Conservation (phyloP, 345 rosid genomes). For the Salix suchowensis region DNA sequence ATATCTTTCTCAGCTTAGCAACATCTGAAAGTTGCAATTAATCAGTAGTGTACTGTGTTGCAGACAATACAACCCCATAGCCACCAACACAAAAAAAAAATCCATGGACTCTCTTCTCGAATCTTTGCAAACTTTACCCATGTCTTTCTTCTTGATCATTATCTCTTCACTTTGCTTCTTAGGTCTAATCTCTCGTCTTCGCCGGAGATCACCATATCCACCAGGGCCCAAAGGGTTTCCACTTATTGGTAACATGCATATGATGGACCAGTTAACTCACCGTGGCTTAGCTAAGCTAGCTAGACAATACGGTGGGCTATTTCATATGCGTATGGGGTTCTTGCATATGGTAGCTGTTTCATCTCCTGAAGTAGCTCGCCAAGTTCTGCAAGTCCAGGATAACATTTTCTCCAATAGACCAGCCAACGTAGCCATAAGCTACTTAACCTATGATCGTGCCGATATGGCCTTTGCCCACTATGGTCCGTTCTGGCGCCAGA, state of each 20-base stretch:
- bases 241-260: constrained; percentile 72
- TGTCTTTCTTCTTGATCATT: constrained; percentile 21
- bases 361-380: constrained; percentile 63
- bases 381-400: constrained; percentile 86
- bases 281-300: constrained; percentile 73
- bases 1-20: constrained; percentile 20
- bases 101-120: constrained; percentile 20
- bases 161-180: constrained; percentile 44
- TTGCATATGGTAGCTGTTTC: constrained; percentile 69
- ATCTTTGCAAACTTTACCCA: constrained; percentile 1
- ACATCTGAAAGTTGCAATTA: constrained; percentile 21
- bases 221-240: constrained; percentile 92
- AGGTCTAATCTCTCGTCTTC: constrained; percentile 26
- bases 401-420: constrained; percentile 82
- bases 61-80: neutral
- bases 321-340: constrained; percentile 74
- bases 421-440: constrained; percentile 70
- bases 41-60: neutral
- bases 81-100: neutral
- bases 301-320: constrained; percentile 66
- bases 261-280: constrained; percentile 94
- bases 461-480: constrained; percentile 98
- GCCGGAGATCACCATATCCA: constrained; percentile 52
- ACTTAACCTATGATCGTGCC: constrained; percentile 80
- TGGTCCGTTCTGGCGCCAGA: constrained; percentile 97